Evolutionary conservation across 768 basidiomycete species (phyloP).

Genomic region (Gelatoporia subvermispora): DNA sequence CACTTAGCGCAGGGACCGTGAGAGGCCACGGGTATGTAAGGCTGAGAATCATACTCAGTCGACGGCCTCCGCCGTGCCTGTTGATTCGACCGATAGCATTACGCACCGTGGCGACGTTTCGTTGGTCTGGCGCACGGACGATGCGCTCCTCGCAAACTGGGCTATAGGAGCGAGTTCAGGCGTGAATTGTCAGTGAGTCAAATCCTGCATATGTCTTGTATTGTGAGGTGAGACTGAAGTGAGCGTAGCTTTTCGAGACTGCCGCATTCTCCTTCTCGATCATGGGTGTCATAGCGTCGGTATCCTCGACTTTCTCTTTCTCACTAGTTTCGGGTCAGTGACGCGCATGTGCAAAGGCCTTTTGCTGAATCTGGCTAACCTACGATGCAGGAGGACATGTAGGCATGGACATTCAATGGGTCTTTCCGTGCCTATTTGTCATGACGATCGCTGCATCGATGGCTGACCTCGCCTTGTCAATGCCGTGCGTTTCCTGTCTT

Average conservation of each 20-base stretch:
- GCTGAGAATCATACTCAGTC: conserved; percentile 18
- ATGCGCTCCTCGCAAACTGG: conserved; percentile 59
- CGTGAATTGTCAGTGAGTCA: conserved; percentile 64
- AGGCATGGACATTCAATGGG: conserved; percentile 75
- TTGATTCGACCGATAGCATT: neutral
- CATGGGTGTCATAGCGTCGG: conserved; percentile 69
- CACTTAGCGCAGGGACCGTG: no score
- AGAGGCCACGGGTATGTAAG: no score
- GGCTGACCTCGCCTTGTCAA: conserved; percentile 67
- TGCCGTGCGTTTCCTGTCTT: conserved; percentile 52
- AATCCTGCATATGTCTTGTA: neutral
- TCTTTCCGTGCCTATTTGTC: conserved; percentile 67
- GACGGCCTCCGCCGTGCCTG: conserved; percentile 5
- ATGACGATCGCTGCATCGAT: conserved; percentile 64
- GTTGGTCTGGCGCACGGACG: conserved; percentile 40
- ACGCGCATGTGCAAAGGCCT: neutral
- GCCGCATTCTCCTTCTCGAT: conserved; percentile 64
- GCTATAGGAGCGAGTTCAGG: conserved; percentile 69
- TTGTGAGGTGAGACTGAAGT: no score
- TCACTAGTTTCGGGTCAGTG: conserved; percentile 53
- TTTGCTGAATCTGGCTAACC: neutral
- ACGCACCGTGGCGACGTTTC: conserved; percentile 12
- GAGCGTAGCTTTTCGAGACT: conserved; percentile 49
- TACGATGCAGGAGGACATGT: conserved; percentile 57
- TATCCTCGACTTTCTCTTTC: conserved; percentile 63